These are phyloP conservation scores for Russula vinacea DNA, from an alignment of 768 basidiomycete genomes.

Conservation along the genomic window DNA sequence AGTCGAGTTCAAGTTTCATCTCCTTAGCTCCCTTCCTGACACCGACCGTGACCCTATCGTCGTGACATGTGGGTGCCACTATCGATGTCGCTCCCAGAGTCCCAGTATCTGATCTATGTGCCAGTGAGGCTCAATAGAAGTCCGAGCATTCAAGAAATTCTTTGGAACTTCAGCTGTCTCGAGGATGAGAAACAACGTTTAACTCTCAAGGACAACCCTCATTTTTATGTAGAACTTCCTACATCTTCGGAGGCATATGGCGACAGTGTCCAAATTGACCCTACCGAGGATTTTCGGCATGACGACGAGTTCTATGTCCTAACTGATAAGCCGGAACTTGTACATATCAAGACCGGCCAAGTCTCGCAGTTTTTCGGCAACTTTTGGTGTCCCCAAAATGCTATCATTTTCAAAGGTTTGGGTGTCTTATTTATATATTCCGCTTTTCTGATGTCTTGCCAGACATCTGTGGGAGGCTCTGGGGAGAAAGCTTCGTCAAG, in stretches of 20 bases:
- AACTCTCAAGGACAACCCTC: neutral
- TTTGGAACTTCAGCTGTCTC: neutral
- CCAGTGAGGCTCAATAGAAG: neutral
- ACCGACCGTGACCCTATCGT: neutral
- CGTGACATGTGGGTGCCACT: neutral
- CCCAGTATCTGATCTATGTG: neutral
- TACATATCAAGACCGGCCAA: neutral
- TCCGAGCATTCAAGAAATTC: neutral
- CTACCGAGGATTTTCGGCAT: neutral
- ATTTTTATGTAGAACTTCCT: neutral
- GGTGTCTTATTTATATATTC: neutral
- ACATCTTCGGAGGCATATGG: neutral
- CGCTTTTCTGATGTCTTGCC: neutral
- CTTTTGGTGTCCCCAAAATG: neutral
- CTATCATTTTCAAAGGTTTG: conserved; percentile 1
- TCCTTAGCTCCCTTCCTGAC: neutral
- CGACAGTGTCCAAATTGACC: neutral
- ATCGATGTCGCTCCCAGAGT: neutral
- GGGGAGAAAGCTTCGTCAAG: neutral
- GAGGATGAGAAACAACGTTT: neutral
- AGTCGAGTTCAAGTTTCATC: neutral
- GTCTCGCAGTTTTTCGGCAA: neutral
- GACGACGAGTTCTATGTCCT: neutral
- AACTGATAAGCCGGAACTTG: neutral
- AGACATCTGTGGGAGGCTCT: neutral